phyloP scores from a whole-genome alignment of 768 basidiomycete species.

The Kwoniella botswanensis region DNA sequence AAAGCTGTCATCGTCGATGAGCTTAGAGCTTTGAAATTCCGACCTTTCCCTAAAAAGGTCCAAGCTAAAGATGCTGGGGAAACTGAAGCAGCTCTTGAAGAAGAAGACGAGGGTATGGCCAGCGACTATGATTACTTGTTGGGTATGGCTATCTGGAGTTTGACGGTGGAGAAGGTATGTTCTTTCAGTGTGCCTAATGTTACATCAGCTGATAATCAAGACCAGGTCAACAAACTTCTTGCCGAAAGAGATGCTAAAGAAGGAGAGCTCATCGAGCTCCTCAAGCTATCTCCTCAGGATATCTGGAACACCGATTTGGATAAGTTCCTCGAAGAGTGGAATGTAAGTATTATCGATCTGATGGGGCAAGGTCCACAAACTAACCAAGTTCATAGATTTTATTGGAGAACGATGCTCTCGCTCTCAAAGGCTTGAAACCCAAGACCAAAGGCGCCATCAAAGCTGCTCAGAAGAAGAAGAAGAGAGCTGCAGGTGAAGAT shows the following conservation, averaged over 20 bases:
- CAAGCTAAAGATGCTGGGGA: constrained; percentile 74
- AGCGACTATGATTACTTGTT: constrained; percentile 91
- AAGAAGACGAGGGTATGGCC: constrained; percentile 61
- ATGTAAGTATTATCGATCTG: constrained; percentile 63
- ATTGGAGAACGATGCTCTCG: constrained; percentile 60
- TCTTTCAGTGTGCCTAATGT: too few relatives aligned
- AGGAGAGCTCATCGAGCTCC: constrained; percentile 73
- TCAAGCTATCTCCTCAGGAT: constrained; percentile 76
- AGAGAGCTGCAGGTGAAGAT: constrained; percentile 54
- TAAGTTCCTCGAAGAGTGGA: constrained; percentile 79
- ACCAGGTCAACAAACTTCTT: constrained; percentile 79
- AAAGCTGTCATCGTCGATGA: constrained; percentile 84
- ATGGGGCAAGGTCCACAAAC: background rate
- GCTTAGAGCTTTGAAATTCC: constrained; percentile 79
- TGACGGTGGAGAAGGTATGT: constrained; percentile 87
- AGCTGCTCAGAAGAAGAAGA: constrained; percentile 61
- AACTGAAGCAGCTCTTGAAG: constrained; percentile 66
- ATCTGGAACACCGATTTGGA: constrained; percentile 93
- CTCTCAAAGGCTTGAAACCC: constrained; percentile 64
- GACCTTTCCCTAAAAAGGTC: constrained; percentile 82
- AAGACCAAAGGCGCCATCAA: constrained; percentile 62
- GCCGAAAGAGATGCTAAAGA: constrained; percentile 83
- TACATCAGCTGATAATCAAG: background rate
- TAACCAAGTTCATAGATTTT: constrained; percentile 33
- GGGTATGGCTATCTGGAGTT: constrained; percentile 91